Evolutionary conservation across 2,329 filamentous ascomycete genomes (phyloP).

Genomic region (Ilyonectria mors-panacis): DNA sequence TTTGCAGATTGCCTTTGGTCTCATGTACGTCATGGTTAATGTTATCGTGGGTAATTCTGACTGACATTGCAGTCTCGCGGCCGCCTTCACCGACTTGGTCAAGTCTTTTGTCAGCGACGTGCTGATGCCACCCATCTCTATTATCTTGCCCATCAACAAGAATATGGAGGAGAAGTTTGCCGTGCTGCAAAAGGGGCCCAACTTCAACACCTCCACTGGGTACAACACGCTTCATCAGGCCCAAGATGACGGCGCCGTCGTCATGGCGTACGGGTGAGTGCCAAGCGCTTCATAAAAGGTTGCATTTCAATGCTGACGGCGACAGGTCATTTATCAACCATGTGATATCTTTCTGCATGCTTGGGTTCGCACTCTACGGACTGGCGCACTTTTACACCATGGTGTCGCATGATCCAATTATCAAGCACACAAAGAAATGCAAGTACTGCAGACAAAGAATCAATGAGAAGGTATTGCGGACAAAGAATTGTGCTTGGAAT

Average conservation of each 20-base stretch:
- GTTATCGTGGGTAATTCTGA: background rate
- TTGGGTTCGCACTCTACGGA: slow-evolving; percentile 76
- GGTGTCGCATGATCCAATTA: slow-evolving; percentile 75
- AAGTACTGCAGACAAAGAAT: slow-evolving; percentile 76
- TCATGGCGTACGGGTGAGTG: slow-evolving; percentile 78
- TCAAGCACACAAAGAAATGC: slow-evolving; percentile 79
- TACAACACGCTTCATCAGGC: slow-evolving; percentile 82
- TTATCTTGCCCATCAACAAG: slow-evolving; percentile 77
- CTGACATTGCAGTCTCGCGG: slow-evolving; percentile 69
- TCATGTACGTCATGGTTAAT: slow-evolving; percentile 70
- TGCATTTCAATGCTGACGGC: slow-evolving; percentile 7
- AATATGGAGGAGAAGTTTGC: slow-evolving; percentile 84
- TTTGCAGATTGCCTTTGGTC: slow-evolving; percentile 80
- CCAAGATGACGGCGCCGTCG: slow-evolving; percentile 78
- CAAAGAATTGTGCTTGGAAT: background rate
- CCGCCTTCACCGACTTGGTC: slow-evolving; percentile 79
- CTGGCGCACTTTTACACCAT: slow-evolving; percentile 75
- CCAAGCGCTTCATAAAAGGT: background rate
- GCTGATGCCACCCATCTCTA: slow-evolving; percentile 77
- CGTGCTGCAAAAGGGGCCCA: slow-evolving; percentile 71
- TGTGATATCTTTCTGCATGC: slow-evolving; percentile 74
- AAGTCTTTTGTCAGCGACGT: slow-evolving; percentile 81
- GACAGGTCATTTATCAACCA: slow-evolving; percentile 73
- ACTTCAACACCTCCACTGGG: slow-evolving; percentile 65
- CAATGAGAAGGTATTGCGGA: slow-evolving; percentile 69